A percentile compares a stretch with the other conserved stretches of the same genome.
These are phyloP conservation scores for Solanum rostratum DNA, from an alignment of 257 asterid genomes.

Conservation along the genomic window DNA sequence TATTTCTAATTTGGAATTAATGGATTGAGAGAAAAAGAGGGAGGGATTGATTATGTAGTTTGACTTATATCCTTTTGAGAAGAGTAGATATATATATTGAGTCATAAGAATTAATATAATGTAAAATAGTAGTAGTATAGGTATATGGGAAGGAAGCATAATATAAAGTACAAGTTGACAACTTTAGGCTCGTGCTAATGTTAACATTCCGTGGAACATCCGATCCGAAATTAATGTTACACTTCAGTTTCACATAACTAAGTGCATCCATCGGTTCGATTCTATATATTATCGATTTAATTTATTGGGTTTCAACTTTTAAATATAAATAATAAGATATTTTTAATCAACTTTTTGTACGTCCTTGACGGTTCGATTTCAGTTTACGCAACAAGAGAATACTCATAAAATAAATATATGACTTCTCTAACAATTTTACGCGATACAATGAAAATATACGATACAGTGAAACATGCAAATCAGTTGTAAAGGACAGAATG, in stretches of 20 bases:
- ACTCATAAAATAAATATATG: too few relatives aligned
- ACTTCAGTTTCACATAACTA: not conserved
- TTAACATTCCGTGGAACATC: constrained; percentile 31
- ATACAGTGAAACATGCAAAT: too few relatives aligned
- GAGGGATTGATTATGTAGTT: not conserved
- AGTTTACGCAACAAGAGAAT: too few relatives aligned
- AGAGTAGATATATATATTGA: not conserved
- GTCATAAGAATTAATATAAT: not conserved
- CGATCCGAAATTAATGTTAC: constrained; percentile 23
- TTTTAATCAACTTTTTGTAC: too few relatives aligned
- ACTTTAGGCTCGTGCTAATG: constrained; percentile 14
- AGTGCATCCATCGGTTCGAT: not conserved
- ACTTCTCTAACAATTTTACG: too few relatives aligned
- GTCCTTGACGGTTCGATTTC: too few relatives aligned
- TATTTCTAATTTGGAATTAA: not conserved
- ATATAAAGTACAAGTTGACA: not conserved
- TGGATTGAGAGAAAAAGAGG: not conserved
- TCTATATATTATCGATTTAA: too few relatives aligned
- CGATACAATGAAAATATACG: too few relatives aligned
- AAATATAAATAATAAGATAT: too few relatives aligned
- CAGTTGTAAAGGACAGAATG: too few relatives aligned
- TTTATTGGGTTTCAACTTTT: too few relatives aligned
- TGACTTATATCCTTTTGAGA: not conserved
- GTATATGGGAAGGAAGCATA: not conserved
- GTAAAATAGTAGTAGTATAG: not conserved